Conservation (phyloP, 1,284 basidiomycete genomes). For the Ganoderma lingzhi region DNA sequence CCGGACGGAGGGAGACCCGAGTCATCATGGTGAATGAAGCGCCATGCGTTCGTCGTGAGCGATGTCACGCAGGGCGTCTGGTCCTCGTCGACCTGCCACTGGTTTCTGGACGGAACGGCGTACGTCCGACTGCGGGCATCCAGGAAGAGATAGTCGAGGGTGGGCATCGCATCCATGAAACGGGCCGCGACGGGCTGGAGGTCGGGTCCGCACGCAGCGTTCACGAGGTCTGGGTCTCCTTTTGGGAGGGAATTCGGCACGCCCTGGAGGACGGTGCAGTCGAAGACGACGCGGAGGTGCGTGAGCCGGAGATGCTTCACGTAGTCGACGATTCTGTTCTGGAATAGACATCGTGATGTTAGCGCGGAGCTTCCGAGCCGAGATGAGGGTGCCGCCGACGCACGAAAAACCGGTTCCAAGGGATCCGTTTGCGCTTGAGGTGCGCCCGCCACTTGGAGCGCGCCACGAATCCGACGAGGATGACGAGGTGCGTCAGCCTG, state of each 20-base stretch:
- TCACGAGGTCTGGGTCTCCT: neutral
- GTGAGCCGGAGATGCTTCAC: neutral
- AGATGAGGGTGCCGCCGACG: neutral
- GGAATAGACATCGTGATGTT: neutral
- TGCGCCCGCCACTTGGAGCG: neutral
- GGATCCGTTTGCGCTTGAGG: neutral
- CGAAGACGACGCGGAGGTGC: neutral
- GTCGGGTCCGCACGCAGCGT: neutral
- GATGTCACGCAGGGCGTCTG: neutral
- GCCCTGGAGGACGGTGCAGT: neutral
- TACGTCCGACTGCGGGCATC: neutral
- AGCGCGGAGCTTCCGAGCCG: neutral
- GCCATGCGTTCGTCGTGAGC: neutral
- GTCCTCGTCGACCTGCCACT: too few species aligned
- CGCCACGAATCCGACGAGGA: neutral
- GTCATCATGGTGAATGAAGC: neutral
- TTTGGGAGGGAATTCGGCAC: neutral
- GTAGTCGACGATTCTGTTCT: neutral
- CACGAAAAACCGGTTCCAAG: neutral
- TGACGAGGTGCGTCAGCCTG: conserved; percentile 2
- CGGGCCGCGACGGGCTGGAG: neutral
- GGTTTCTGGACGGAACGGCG: neutral
- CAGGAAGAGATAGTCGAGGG: neutral
- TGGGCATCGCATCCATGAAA: neutral
- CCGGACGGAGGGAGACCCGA: neutral